Evolutionary conservation across 176 grass and related monocot genomes (phyloP), one percentile per base, ranked within the genome.

Genomic region (Oryza glumipatula): DNA sequence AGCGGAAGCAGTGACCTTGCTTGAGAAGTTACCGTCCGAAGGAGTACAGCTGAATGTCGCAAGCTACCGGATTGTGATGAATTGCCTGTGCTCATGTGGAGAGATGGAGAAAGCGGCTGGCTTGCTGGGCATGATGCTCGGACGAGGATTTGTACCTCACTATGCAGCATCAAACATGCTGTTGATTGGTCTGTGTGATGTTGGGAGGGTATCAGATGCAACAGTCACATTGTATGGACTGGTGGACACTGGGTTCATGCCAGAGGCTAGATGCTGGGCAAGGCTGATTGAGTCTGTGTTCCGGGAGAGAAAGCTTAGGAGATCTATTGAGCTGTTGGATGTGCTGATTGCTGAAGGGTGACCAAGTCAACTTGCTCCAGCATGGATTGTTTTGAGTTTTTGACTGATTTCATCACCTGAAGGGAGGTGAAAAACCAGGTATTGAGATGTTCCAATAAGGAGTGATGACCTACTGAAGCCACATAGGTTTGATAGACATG

Each of bases 41-140:
- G 91, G 91, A 80, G 87, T 92, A 49, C 68, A 74, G 48, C 61
- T 93, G 38, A 98, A 92, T n/a, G 80, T 88, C 0, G 91, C 85
- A n/a, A 98, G 93, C 86, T 86, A 98, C 80, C 80, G 96, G 84
- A 98, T 98, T 48, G 83, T 94, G 41, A 74, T 98, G 80, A 98
- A 98, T 68, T 89, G 73, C 67, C 70, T 98, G 35, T 93, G 76
- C 66, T 73, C 84, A 28, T 19, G 43, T 56, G 83, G 87, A n/a
- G 89, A 98, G 23, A 93, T 98, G 87, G 83, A 90, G 64, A 95
- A 67, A 64, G 91, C 89, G 0, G 85, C 89, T 23, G 79, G 85
- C 4, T 78, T 95, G 68, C 76, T 98, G 35, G 87, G 85, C 4
- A 33, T 98, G 71, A 98, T 98, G 93, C 85, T 95, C 8, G 58